Conservation (phyloP, 2,329 filamentous ascomycete species). For the Colletotrichum melonis region DNA sequence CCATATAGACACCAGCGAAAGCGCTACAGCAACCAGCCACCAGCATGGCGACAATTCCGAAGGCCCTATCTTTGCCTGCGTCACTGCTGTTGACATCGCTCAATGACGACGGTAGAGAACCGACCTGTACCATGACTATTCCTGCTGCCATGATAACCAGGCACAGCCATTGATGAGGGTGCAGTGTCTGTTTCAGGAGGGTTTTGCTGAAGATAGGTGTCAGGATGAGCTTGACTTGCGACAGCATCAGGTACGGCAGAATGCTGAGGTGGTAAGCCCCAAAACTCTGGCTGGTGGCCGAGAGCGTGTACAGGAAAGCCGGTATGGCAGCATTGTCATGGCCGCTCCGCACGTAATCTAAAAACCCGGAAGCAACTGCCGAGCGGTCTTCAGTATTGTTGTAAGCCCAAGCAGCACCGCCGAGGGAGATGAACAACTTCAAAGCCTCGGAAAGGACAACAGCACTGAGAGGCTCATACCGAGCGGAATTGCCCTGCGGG, state of each 20-base stretch:
- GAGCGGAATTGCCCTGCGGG: neutral
- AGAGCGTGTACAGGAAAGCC: neutral
- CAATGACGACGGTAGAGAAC: neutral
- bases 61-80: neutral
- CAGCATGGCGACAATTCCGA: neutral
- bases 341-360: neutral
- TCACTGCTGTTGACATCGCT: too few relatives aligned
- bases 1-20: neutral
- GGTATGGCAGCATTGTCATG: neutral
- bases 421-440: neutral
- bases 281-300: neutral
- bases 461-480: neutral
- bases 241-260: neutral
- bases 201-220: neutral
- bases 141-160: neutral
- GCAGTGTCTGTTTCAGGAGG: neutral
- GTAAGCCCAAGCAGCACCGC: neutral
- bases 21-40: neutral
- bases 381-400: neutral
- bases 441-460: neutral
- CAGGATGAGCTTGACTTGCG: constrained; percentile 13
- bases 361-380: neutral
- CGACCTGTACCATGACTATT: neutral
- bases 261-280: neutral
- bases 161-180: neutral